Conservation (phyloP, 129 eudicot species). For the Lonicera japonica region DNA sequence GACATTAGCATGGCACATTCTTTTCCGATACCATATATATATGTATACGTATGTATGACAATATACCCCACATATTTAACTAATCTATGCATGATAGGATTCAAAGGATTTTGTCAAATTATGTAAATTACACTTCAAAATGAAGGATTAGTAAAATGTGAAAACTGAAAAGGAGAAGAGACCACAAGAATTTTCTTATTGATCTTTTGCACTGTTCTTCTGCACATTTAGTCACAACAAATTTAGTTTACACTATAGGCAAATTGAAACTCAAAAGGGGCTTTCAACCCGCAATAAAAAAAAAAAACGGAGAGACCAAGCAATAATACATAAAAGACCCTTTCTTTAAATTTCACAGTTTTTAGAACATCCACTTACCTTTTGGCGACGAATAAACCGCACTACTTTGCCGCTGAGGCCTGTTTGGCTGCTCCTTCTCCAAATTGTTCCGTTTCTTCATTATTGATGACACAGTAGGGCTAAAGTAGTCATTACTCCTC, state of each 20-base stretch:
- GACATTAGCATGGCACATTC: too few relatives aligned
- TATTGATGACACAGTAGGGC: constrained; percentile 91
- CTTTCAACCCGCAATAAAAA: neutral
- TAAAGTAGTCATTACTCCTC: constrained; percentile 73
- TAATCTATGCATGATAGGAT: neutral
- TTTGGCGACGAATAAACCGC: constrained; percentile 73
- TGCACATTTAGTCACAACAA: constrained; percentile 19
- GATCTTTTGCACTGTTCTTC: constrained; percentile 12
- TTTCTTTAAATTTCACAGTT: constrained; percentile 14
- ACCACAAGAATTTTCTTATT: constrained; percentile 3
- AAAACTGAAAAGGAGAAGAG: too few relatives aligned
- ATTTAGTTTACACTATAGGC: constrained; percentile 31
- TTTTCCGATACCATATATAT: too few relatives aligned
- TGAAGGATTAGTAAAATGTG: too few relatives aligned
- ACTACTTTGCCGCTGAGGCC: constrained; percentile 36
- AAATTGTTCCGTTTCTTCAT: constrained; percentile 78
- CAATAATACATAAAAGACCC: neutral
- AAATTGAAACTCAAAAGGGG: constrained; percentile 4
- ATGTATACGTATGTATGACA: too few relatives aligned
- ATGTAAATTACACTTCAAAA: too few relatives aligned
- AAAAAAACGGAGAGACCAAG: neutral
- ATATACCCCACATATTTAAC: too few relatives aligned
- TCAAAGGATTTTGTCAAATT: too few relatives aligned
- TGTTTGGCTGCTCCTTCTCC: constrained; percentile 51
- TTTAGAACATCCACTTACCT: constrained; percentile 50